A percentile compares a stretch with the other conserved stretches of the same genome.
These are phyloP conservation scores for Hirschioporus abietinus DNA, from an alignment of 768 basidiomycete species.

Conservation along the genomic window DNA sequence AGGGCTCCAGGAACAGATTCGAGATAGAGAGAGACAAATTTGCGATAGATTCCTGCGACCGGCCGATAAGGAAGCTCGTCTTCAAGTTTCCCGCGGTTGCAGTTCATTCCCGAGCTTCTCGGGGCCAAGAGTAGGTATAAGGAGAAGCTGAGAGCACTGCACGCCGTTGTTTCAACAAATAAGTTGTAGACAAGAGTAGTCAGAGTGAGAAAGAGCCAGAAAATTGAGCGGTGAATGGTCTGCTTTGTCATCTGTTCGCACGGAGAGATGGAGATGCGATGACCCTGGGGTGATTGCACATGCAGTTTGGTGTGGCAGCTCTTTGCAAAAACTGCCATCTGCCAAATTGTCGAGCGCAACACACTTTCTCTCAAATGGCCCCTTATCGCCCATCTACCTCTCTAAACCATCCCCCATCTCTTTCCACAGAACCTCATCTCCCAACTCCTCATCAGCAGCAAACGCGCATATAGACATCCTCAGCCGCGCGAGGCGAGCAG, in stretches of 20 bases:
- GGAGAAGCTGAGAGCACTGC: too few species aligned
- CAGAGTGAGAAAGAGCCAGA: background rate
- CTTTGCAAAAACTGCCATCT: constrained; percentile 1
- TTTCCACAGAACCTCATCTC: background rate
- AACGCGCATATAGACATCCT: background rate
- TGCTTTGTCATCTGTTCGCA: too few species aligned
- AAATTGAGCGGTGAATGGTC: background rate
- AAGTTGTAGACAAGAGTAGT: background rate
- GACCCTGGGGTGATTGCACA: background rate
- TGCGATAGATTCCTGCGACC: background rate
- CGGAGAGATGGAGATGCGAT: background rate
- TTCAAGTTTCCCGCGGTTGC: background rate
- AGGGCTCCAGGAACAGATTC: background rate
- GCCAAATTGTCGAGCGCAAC: background rate
- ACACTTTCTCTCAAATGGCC: background rate
- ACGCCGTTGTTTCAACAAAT: too few species aligned
- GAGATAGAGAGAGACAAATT: background rate
- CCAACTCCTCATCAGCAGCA: background rate
- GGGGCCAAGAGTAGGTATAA: too few species aligned
- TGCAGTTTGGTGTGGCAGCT: background rate
- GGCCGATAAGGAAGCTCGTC: background rate
- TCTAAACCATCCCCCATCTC: background rate
- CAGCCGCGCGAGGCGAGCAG: too few species aligned
- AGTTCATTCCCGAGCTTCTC: background rate
- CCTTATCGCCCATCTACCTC: background rate